Evolutionary conservation across 192 early-diverging fungal genomes (phyloP).

Genomic region (Gorgonomyces haynaldii): DNA sequence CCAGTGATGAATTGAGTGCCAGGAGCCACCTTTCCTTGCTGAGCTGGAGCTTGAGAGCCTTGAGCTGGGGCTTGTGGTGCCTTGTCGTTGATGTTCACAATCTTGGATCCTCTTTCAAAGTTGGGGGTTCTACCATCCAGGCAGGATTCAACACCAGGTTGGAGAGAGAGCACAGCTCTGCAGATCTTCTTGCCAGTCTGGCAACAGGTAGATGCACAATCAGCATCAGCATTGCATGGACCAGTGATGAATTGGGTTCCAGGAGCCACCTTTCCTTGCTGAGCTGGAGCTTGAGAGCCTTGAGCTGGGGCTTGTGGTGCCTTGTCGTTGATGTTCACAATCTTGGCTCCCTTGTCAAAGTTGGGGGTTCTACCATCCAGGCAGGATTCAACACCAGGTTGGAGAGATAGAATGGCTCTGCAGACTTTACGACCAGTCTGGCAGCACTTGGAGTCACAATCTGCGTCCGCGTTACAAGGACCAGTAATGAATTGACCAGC

Average conservation of each 20-base stretch:
- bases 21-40: no score
- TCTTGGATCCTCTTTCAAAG: slow-evolving; percentile 2
- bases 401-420: not conserved
- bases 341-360: slow-evolving; percentile 5
- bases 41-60: no score
- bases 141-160: slow-evolving; percentile 8
- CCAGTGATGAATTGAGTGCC: slow-evolving; percentile 7
- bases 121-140: slow-evolving; percentile 5
- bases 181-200: not conserved
- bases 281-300: not conserved
- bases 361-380: slow-evolving; percentile 9
- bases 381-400: slow-evolving; percentile 9
- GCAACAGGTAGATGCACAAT: slow-evolving; percentile 10
- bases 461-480: slow-evolving; percentile 4
- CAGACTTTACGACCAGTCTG: slow-evolving; percentile 3
- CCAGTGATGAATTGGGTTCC: slow-evolving; percentile 9
- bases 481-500: slow-evolving; percentile 16
- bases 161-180: slow-evolving; percentile 1
- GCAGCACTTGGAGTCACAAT: slow-evolving; percentile 10
- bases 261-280: not conserved
- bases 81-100: slow-evolving; percentile 1
- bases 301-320: not conserved
- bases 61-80: no score
- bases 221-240: slow-evolving; percentile 1
- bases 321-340: not conserved